These are phyloP conservation scores for Ananas comosus DNA, from an alignment of 176 grass and related monocot species.

Conservation along the genomic window DNA sequence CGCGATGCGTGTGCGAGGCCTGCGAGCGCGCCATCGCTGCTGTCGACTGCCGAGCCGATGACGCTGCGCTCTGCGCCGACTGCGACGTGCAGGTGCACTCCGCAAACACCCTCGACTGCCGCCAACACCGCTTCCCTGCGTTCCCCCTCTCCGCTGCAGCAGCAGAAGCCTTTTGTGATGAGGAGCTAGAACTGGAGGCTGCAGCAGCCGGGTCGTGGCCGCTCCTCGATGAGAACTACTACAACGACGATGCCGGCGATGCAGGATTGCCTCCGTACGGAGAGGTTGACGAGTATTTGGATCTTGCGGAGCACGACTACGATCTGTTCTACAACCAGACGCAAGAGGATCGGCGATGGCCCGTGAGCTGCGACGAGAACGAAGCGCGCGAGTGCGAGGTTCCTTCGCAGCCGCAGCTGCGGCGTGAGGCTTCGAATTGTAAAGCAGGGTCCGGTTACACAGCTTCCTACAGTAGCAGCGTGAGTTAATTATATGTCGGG, in stretches of 20 bases:
- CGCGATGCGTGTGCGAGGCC: conserved; percentile 52
- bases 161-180: background rate
- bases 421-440: conserved; percentile 15
- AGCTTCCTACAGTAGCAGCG: conserved; percentile 42
- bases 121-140: conserved; percentile 43
- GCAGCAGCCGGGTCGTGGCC: conserved; percentile 24
- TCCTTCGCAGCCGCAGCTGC: conserved; percentile 28
- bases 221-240: conserved; percentile 8
- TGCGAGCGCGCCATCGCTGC: conserved; percentile 36
- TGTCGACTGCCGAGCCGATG: conserved; percentile 42
- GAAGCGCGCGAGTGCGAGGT: conserved; percentile 35
- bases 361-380: conserved; percentile 25
- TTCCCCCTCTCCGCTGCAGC: conserved; percentile 20
- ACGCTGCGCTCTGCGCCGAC: conserved; percentile 29
- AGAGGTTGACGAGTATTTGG: conserved; percentile 55
- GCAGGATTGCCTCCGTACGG: conserved; percentile 10
- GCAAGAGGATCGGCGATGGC: conserved; percentile 11
- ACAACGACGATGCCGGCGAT: background rate
- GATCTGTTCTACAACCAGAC: conserved; percentile 44
- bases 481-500: conserved; percentile 57
- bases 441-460: conserved; percentile 37
- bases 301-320: conserved; percentile 60
- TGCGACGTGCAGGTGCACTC: conserved; percentile 68
- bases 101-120: conserved; percentile 46
- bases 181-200: conserved; percentile 4